Base-by-base conservation (phyloP, 345 rosid genomes). In the Combretum micranthum region DNA sequence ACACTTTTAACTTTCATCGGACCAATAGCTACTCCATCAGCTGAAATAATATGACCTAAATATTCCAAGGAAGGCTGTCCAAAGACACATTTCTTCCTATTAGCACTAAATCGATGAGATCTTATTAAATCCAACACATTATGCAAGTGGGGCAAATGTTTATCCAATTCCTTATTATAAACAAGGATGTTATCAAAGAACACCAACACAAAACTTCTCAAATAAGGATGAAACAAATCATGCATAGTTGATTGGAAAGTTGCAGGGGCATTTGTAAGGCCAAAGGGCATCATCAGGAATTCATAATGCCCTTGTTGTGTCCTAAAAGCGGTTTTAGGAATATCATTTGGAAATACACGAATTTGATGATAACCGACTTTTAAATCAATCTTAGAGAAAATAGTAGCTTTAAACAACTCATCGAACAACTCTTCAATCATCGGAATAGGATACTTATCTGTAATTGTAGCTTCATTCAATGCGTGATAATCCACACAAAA, bases 261-360 rank as follows among this genome's bases (percentile, higher is more conserved):
- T 2, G 48, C 3, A 2, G 48, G 48, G 2, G 17, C 48, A 45
- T 45, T 45, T 2, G 48, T 45, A 2, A 45, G 9, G 48, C 48
- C 48, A 45, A 45, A 45, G 9, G 48, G 48, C 9, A 45, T 45
- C 4, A 59, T 44, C 0, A 48, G 4, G 3, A 49, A 60, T 20
- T 60, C 53, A 1, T 16, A 59, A 19, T 59, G 63, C 1, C 63
- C 63, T 6, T 23, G 8, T n/a, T 47, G 22, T 2, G 64, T 60
- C 1, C 39, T 0, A 19, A 48, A 60, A 10, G 64, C 15, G 0
- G 47, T 51, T 12, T 60, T 49, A 2, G 12, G 4, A 2, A 32
- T 39, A 2, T 58, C 52, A 3, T 14, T 0, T 3, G 4, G 12
- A 45, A 20, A 4, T 2, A 58, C 13, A 0, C 48, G 48, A 45